phyloP scores from a whole-genome alignment of 2,329 filamentous ascomycete genomes.

The Ceratocystiopsis minuta region DNA sequence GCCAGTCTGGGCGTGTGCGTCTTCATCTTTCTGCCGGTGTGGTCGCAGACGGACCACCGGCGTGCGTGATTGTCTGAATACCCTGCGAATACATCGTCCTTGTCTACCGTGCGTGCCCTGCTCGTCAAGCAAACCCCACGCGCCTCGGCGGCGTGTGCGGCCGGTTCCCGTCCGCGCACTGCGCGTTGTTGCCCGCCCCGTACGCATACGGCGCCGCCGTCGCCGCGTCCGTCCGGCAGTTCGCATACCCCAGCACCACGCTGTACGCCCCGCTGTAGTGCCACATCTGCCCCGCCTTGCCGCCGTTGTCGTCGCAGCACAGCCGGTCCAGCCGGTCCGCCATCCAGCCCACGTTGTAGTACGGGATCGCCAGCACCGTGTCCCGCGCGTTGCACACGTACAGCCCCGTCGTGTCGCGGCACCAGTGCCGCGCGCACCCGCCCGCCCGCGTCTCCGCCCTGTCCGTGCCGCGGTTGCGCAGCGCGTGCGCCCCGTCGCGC shows the following conservation, averaged over 20 bases:
- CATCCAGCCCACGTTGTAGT: constrained; percentile 7
- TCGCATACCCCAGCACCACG: constrained; percentile 5
- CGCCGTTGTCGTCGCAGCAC: constrained; percentile 5
- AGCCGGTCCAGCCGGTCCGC: constrained; percentile 2
- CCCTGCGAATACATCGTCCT: too few relatives aligned
- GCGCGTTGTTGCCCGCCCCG: too few relatives aligned
- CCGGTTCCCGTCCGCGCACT: too few relatives aligned
- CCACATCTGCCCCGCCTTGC: constrained; percentile 5
- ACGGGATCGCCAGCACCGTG: constrained; percentile 1
- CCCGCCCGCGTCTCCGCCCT: neutral
- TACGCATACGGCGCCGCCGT: too few relatives aligned
- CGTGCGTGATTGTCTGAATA: too few relatives aligned
- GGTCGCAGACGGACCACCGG: constrained; percentile 15
- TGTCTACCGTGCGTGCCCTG: too few relatives aligned
- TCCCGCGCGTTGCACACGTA: constrained; percentile 6
- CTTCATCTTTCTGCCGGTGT: constrained; percentile 26
- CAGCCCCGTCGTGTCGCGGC: constrained; percentile 6
- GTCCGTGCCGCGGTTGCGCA: constrained; percentile 2
- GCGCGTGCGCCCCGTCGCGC: neutral
- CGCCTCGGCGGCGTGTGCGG: too few relatives aligned
- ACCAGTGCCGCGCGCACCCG: constrained; percentile 4
- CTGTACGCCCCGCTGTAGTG: constrained; percentile 3
- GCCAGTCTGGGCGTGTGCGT: constrained; percentile 18
- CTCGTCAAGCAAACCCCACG: too few relatives aligned
- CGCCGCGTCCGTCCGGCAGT: constrained; percentile 1